Percentiles rank a stretch among this genome's conserved stretches.
These are phyloP conservation scores for Carallia brachiata DNA, from an alignment of 345 rosid genomes.

Conservation along the genomic window DNA sequence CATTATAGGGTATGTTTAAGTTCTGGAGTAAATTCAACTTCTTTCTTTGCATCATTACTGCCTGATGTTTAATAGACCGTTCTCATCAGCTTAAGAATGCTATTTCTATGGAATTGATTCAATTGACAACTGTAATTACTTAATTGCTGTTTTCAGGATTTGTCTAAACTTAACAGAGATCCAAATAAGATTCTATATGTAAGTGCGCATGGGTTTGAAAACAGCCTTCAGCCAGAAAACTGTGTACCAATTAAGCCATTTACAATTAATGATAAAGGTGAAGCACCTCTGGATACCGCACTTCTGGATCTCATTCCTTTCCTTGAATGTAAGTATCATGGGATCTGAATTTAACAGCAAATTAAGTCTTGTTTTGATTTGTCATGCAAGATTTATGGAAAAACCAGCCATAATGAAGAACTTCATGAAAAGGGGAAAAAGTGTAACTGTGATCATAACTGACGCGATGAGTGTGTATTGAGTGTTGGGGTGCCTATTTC, in stretches of 20 bases:
- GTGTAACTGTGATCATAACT: background rate
- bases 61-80: background rate
- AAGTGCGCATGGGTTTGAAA: constrained; percentile 77
- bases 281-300: constrained; percentile 52
- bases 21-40: constrained; percentile 3
- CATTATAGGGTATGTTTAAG: constrained; percentile 67
- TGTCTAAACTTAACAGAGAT: constrained; percentile 95
- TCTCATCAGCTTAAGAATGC: background rate
- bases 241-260: constrained; percentile 75
- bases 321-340: constrained; percentile 73
- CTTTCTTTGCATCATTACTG: background rate
- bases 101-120: background rate
- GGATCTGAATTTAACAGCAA: too few relatives aligned
- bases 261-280: constrained; percentile 56
- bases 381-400: too few relatives aligned
- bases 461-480: background rate
- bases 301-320: constrained; percentile 96
- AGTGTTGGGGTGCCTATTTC: background rate
- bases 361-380: background rate
- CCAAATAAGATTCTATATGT: constrained; percentile 73
- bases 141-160: constrained; percentile 57
- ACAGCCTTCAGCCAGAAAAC: constrained; percentile 91
- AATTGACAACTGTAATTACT: constrained; percentile 3
- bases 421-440: background rate
- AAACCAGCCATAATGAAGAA: background rate